A percentile compares a stretch with the other conserved stretches of the same genome.
Evolutionary conservation across 768 basidiomycete genomes (phyloP).

Genomic region (Boletus rubropictus): DNA sequence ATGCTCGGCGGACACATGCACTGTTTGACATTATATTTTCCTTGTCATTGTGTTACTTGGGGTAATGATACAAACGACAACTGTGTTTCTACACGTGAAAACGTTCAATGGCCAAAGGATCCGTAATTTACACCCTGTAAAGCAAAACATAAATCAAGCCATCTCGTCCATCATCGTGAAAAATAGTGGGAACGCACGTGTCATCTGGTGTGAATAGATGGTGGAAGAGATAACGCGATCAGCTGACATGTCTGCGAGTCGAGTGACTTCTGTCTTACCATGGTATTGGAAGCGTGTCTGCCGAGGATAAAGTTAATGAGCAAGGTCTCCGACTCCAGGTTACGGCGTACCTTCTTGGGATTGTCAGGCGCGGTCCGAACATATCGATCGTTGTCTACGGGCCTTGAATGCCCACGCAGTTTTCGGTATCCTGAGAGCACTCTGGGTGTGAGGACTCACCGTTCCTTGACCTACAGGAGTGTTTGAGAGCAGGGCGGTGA

Average conservation of each 20-base stretch:
- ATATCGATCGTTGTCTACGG: slow-evolving; percentile 79
- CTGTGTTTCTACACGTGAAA: slow-evolving; percentile 19
- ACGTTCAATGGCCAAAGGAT: slow-evolving; percentile 3
- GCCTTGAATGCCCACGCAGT: slow-evolving; percentile 39
- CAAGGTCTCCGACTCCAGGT: not conserved
- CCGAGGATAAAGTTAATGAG: slow-evolving; percentile 11
- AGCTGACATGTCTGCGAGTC: slow-evolving; percentile 4
- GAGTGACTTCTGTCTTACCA: slow-evolving; percentile 39
- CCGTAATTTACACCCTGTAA: slow-evolving; percentile 33
- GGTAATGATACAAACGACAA: slow-evolving; percentile 20
- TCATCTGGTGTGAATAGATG: slow-evolving; percentile 40
- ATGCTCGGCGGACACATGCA: not conserved
- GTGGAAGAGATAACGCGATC: slow-evolving; percentile 9
- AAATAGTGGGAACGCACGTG: slow-evolving; percentile 41
- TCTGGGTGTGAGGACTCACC: slow-evolving; percentile 37
- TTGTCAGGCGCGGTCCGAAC: slow-evolving; percentile 73
- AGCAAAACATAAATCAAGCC: slow-evolving; percentile 1
- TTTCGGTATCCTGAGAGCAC: slow-evolving; percentile 4
- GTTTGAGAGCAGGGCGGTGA: not conserved
- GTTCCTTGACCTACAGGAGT: slow-evolving; percentile 49
- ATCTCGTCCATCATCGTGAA: not conserved
- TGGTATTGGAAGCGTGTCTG: slow-evolving; percentile 81
- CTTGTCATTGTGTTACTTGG: slow-evolving; percentile 2
- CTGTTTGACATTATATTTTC: slow-evolving; percentile 1
- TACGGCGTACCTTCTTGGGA: slow-evolving; percentile 69